Evolutionary conservation across 164 flowering plant genomes (phyloP), one percentile per base, ranked within the genome.

Genomic region (Dillenia turbinata): DNA sequence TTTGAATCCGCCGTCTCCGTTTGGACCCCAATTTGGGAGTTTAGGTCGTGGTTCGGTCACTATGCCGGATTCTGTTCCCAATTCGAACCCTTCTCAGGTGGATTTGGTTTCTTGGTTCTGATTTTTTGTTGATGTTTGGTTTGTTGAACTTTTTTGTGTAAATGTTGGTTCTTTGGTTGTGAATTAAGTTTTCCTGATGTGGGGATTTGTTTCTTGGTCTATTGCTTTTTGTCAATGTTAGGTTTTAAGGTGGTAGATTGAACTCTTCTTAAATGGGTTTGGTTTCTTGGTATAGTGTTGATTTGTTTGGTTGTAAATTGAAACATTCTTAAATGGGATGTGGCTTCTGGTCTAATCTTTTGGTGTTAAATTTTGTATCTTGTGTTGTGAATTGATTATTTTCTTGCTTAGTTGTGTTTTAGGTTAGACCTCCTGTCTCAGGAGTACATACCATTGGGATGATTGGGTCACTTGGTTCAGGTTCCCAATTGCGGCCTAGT

Each of bases 371-470:
- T 44, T 52, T 19, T 55, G 47, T 54, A 60, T 24, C 10, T 44
- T 22, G 3, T 46, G 54, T 44, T 1, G 4, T 43, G 3, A 53
- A 48, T 51, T 57, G 9, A 10, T 15, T 64, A 58, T 6, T 43
- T 48, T 49, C 15, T 33, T 58, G 19, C 13, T 26, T 13, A 44
- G 10, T 53, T 51, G 14, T 24, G 17, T 63, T 61, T 62, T 60
- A 88, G 97, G 79, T 60, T 47, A 81, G 88, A 57, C 82, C 70
- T 1, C 62, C 79, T 0, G 63, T 80, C 53, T 84, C 70, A 64
- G 88, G 86, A 68, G 63, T 75, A 45, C 83, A 77, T 65, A 76
- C 70, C 49, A 74, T 70, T 24, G 91, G 90, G 52, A 81, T 83
- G 81, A 63, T 75, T 63, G 86, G 83, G 45, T 65, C 87, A 26